Conservation (phyloP, 2,329 filamentous ascomycete species). For the Stemphylium lycopersici region DNA sequence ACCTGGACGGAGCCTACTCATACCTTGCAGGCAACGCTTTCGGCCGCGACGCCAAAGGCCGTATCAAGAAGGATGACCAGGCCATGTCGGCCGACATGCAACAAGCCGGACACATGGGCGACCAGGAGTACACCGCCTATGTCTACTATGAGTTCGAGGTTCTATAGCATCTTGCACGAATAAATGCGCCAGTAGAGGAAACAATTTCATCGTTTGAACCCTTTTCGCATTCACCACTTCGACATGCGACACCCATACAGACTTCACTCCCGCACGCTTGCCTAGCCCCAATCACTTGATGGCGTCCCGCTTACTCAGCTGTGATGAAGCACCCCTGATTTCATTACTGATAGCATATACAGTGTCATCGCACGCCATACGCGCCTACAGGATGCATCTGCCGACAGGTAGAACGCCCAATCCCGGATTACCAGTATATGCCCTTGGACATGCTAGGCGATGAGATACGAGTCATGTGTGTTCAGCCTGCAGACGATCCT, state of each 20-base stretch:
- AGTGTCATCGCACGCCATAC: no score
- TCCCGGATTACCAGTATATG: constrained; percentile 11
- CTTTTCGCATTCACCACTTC: not conserved
- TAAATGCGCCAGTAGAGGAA: not conserved
- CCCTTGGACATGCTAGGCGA: constrained; percentile 9
- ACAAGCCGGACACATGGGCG: constrained; percentile 69
- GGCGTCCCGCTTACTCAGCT: not conserved
- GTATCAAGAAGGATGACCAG: constrained; percentile 87
- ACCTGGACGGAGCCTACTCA: constrained; percentile 81
- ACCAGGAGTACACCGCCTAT: constrained; percentile 91
- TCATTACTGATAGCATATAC: no score
- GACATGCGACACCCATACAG: not conserved
- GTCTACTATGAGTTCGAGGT: constrained; percentile 97
- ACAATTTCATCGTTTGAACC: not conserved
- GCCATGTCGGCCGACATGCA: constrained; percentile 82
- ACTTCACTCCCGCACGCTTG: not conserved
- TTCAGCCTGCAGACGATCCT: constrained; percentile 7
- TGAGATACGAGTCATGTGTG: constrained; percentile 13
- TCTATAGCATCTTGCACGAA: constrained; percentile 19
- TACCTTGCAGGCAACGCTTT: constrained; percentile 96
- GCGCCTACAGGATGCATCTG: no score
- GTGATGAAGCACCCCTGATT: not conserved
- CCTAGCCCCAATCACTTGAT: not conserved
- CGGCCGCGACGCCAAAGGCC: constrained; percentile 89
- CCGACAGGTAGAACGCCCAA: not conserved